Base-by-base conservation (phyloP, 1,139 yeast species). In the Pichia sp. region DNA sequence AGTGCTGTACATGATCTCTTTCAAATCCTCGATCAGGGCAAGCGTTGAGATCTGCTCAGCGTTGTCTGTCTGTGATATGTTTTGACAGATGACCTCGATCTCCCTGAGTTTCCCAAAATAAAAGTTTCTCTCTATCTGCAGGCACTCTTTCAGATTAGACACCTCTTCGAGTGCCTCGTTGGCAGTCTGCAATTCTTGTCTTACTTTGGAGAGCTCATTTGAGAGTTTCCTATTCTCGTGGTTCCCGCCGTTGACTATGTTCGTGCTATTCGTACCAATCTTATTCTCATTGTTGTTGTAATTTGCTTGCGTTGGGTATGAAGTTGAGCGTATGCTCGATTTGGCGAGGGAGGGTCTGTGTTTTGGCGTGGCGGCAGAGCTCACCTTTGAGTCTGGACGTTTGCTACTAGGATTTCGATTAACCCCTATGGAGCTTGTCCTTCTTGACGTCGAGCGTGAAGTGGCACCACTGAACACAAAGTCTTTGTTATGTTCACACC, bases 51-150 rank as follows among this genome's bases (percentile, higher is more conserved):
- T 25, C 18, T 42, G 36, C 2, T 46, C 60, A 28, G 66, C 64
- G 41, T 67, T 59, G 45, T 73, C 82, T 87, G 52, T 77, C 78
- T 46, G 49, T 12, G 39, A 34, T 16, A 86, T 78, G 36, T 83
- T 78, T 63, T 86, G 90, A 21, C 86, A 79, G 49, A 91, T 70
- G 34, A 89, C 81, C 68, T 93, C 99, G 55, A 93, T 87, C 55
- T 87, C 96, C 56, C 96, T 79, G 50, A 93, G 74, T 70, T 93
- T 93, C 62, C 86, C 85, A 70, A 88, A 93, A 68, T 93, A 93
- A 63, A 93, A 90, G 65, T 88, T 87, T 55, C 98, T 79, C 66
- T 95, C 99, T 0, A 70, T 76, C 61, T 83, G 87, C 53, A 87
- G 73, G 28, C 82, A 79, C 50, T 80, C 52, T 13, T 50, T 50